These are phyloP conservation scores for Pelagomonas calceolata DNA, from an alignment of 108 stramenopile genomes.

Conservation along the genomic window DNA sequence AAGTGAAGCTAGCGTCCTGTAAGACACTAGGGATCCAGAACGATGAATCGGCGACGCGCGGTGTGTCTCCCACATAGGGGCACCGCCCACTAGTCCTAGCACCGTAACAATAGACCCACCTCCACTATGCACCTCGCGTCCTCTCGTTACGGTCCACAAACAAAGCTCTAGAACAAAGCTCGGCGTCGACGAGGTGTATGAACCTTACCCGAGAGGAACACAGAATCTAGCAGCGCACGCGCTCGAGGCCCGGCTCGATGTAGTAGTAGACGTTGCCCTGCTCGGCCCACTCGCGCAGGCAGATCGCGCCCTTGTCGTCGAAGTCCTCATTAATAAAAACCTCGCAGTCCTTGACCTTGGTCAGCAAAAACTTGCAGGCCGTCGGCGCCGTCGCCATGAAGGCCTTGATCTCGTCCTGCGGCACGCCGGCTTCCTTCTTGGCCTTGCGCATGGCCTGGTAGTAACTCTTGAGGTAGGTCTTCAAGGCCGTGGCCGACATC, in stretches of 20 bases:
- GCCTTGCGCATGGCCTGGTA: conserved; percentile 7
- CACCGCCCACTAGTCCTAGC: too few species aligned
- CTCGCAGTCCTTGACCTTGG: conserved; percentile 9
- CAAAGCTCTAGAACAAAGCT: too few species aligned
- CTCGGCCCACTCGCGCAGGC: background rate
- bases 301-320: background rate
- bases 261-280: background rate
- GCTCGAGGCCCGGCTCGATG: background rate
- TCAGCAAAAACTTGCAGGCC: conserved; percentile 13
- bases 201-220: too few species aligned
- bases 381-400: conserved; percentile 10
- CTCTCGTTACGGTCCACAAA: too few species aligned
- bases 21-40: too few species aligned
- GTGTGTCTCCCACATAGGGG: too few species aligned
- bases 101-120: too few species aligned
- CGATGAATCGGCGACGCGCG: too few species aligned
- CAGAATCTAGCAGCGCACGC: background rate
- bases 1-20: too few species aligned
- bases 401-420: conserved; percentile 19
- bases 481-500: background rate
- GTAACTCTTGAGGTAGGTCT: conserved; percentile 17
- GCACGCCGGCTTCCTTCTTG: conserved; percentile 11
- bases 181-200: too few species aligned
- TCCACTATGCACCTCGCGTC: too few species aligned
- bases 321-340: conserved; percentile 8